These are phyloP conservation scores for Boletales sp. DNA, from an alignment of 768 basidiomycete genomes.

Conservation along the genomic window DNA sequence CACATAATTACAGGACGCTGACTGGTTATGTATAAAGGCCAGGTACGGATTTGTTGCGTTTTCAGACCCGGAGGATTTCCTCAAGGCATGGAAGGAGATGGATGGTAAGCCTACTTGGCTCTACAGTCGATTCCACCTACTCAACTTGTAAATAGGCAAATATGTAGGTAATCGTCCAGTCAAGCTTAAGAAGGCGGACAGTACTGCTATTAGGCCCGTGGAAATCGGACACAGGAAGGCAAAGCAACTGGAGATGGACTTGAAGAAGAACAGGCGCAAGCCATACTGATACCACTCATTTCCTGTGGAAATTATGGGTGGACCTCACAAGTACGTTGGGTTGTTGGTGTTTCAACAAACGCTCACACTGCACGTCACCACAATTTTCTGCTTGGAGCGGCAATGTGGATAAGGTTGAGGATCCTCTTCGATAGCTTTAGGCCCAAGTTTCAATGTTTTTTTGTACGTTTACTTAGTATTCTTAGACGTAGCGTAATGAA, in stretches of 20 bases:
- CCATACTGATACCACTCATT: constrained; percentile 55
- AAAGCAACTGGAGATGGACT: constrained; percentile 80
- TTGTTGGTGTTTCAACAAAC: constrained; percentile 17
- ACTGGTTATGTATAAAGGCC: constrained; percentile 48
- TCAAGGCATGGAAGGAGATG: constrained; percentile 99
- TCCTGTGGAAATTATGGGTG: background rate
- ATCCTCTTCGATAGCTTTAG: background rate
- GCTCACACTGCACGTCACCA: constrained; percentile 19
- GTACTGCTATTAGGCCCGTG: constrained; percentile 80
- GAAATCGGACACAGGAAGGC: constrained; percentile 94
- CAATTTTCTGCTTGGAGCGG: constrained; percentile 1
- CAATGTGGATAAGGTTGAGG: constrained; percentile 9
- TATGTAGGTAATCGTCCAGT: constrained; percentile 99
- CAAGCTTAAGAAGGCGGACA: constrained; percentile 91
- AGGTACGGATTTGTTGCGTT: constrained; percentile 98
- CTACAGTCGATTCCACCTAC: background rate
- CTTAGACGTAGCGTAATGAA: constrained; percentile 4
- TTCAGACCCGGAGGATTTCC: constrained; percentile 96
- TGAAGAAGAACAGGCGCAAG: constrained; percentile 86
- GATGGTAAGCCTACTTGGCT: constrained; percentile 60
- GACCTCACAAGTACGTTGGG: constrained; percentile 28
- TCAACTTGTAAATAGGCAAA: constrained; percentile 58
- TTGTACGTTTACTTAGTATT: constrained; percentile 2
- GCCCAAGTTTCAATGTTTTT: background rate
- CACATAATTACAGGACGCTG: background rate